phyloP scores from a whole-genome alignment of 805 yeast genomes.

The Wickerhamiella kazuoi region DNA sequence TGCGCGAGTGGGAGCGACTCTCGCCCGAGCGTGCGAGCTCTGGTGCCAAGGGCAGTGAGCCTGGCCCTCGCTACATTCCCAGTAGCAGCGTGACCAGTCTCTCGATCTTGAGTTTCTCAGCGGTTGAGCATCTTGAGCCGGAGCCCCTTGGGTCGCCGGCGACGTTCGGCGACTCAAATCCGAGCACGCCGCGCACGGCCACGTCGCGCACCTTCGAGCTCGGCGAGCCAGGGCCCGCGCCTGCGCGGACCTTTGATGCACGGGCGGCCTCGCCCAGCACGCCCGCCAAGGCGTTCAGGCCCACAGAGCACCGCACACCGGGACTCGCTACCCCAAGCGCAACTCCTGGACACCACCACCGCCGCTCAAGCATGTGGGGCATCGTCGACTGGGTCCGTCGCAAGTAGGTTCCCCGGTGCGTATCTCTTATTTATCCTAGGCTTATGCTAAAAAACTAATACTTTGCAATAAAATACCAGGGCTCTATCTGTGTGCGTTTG shows the following conservation, averaged over 20 bases:
- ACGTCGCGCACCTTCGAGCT: not conserved
- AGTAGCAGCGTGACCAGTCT: conserved; percentile 1
- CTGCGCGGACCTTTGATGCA: no score
- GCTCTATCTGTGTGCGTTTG: no score
- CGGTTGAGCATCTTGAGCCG: not conserved
- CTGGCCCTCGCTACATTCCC: no score
- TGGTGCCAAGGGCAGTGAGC: no score
- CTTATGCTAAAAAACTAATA: no score
- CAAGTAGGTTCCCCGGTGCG: not conserved
- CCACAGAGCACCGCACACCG: not conserved
- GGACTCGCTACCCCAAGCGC: not conserved
- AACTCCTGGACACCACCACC: not conserved
- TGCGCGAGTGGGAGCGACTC: not conserved
- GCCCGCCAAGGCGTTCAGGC: no score
- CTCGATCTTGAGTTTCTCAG: not conserved
- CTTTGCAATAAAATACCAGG: no score
- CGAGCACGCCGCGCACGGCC: not conserved
- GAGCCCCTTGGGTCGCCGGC: no score
- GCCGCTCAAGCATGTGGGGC: conserved; percentile 1
- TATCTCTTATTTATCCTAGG: no score
- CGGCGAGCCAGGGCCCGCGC: conserved; percentile 1
- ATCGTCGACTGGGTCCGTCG: not conserved
- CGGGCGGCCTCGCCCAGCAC: no score
- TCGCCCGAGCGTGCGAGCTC: not conserved
- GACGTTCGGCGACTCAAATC: no score